Evolutionary conservation across 2,329 filamentous ascomycete species (phyloP).

Genomic region (Phoma sp.): DNA sequence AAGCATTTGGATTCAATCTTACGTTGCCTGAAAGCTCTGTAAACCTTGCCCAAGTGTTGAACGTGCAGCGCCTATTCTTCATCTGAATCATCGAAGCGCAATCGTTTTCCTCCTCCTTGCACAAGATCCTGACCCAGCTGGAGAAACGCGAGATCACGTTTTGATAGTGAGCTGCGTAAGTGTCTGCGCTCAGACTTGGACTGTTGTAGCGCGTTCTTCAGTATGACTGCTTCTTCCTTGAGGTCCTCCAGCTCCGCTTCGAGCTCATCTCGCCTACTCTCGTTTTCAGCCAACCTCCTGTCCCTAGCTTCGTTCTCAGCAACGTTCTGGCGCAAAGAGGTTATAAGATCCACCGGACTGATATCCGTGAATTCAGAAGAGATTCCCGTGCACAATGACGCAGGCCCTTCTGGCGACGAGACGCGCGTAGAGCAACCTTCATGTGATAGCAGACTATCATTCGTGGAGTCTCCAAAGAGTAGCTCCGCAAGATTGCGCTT

Average conservation of each 20-base stretch:
- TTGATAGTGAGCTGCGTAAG: background rate
- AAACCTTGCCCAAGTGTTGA: too few relatives aligned
- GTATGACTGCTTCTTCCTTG: background rate
- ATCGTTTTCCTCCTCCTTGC: background rate
- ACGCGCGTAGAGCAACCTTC: too few relatives aligned
- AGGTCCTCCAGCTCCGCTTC: background rate
- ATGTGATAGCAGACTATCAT: too few relatives aligned
- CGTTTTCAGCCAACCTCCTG: background rate
- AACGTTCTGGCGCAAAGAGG: too few relatives aligned
- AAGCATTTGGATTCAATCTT: background rate
- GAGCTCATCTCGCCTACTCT: background rate
- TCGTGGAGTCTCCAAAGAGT: too few relatives aligned
- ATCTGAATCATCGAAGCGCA: background rate
- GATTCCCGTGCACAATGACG: too few relatives aligned
- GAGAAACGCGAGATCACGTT: background rate
- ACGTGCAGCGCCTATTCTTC: background rate
- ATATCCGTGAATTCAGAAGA: too few relatives aligned
- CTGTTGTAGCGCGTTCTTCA: background rate
- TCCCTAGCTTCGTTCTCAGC: too few relatives aligned
- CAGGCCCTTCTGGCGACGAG: too few relatives aligned
- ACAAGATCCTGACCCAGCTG: background rate
- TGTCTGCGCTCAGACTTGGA: too few relatives aligned
- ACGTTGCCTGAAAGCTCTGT: background rate
- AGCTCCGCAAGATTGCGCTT: too few relatives aligned
- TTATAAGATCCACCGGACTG: too few relatives aligned